A percentile compares a stretch with the other conserved stretches of the same genome.
Evolutionary conservation across 805 yeast genomes (phyloP).

Genomic region (Maudiozyma bulderi): DNA sequence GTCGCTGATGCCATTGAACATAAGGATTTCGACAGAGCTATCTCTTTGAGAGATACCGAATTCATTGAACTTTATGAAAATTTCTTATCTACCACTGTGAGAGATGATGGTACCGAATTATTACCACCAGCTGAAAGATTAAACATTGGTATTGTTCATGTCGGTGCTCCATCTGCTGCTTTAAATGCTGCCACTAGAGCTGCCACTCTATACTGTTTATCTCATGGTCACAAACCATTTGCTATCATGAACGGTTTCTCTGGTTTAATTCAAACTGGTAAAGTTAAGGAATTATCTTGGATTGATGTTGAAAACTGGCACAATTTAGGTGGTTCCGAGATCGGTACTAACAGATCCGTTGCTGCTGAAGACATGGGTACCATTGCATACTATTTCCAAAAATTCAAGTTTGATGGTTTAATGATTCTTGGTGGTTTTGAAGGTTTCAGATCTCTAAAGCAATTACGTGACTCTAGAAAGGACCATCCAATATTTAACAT

Average conservation of each 20-base stretch:
- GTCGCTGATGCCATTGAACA: constrained; percentile 80
- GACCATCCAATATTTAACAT: constrained; percentile 86
- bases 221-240: constrained; percentile 81
- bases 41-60: constrained; percentile 77
- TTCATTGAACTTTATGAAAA: constrained; percentile 72
- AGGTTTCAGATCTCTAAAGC: constrained; percentile 80
- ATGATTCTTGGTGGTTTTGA: constrained; percentile 94
- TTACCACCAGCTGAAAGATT: constrained; percentile 54
- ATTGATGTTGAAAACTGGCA: constrained; percentile 82
- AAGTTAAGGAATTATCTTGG: constrained; percentile 70
- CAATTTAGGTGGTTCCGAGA: constrained; percentile 86
- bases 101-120: constrained; percentile 52
- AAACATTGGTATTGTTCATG: constrained; percentile 76
- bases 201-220: constrained; percentile 79
- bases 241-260: constrained; percentile 92
- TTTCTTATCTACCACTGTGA: constrained; percentile 58
- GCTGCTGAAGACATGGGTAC: constrained; percentile 83
- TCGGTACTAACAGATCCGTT: constrained; percentile 87
- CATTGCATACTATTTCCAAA: constrained; percentile 87
- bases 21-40: constrained; percentile 79
- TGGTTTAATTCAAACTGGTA: constrained; percentile 84
- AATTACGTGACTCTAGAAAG: constrained; percentile 65
- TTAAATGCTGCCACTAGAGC: constrained; percentile 87
- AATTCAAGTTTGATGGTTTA: constrained; percentile 78
- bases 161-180: constrained; percentile 98